Evolutionary conservation across 2,329 filamentous ascomycete genomes (phyloP), one percentile per base, ranked within the genome.

Genomic region (Gnomoniopsis sp.): DNA sequence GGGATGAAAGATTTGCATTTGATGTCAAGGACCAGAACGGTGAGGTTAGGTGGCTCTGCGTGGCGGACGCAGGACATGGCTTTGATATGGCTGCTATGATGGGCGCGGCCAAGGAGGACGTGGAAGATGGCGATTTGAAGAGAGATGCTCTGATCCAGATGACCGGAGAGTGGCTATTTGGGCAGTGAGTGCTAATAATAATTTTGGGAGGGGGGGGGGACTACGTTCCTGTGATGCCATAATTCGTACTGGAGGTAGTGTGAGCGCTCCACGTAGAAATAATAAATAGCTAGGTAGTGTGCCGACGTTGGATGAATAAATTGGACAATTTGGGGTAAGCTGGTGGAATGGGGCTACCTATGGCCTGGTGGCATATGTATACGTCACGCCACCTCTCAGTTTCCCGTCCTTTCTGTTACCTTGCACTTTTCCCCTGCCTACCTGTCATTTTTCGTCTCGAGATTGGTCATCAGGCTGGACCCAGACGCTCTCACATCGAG

Each of bases 21-120:
- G 65, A 70, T 51, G 65, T 56, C 26, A 59, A 56, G 34, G 60
- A 63, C 4, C 64, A 63, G 12, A 65, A 64, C 23, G 63, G 65
- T 0, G 58, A 64, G 50, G 64, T 67, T 49, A 62, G 53, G 58
- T 73, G 71, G 71, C 33, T 72, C 48, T 57, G 72, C 33, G 67
- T 72, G 23, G 66, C 71, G 11, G 69, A 72, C 56, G 62, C 61
- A 1, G 49, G 68, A 6, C 70, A 72, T 43, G 70, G 67, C 2
- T 72, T 69, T 52, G 70, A 73, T 49, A 65, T 67, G 62, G 49
- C 65, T 2, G 57, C 26, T 1, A 22, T 12, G 1, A 8, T 69
- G 23, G 53, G 62, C 4, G 53, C 52, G 4, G 70, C 70, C 46
- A 49, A 62, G 11, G 61, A 50, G 21, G 26, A 62, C 26, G 22